These are phyloP conservation scores for Astrocystis sublimbata DNA, from an alignment of 495 filamentous ascomycete species.

Conservation along the genomic window DNA sequence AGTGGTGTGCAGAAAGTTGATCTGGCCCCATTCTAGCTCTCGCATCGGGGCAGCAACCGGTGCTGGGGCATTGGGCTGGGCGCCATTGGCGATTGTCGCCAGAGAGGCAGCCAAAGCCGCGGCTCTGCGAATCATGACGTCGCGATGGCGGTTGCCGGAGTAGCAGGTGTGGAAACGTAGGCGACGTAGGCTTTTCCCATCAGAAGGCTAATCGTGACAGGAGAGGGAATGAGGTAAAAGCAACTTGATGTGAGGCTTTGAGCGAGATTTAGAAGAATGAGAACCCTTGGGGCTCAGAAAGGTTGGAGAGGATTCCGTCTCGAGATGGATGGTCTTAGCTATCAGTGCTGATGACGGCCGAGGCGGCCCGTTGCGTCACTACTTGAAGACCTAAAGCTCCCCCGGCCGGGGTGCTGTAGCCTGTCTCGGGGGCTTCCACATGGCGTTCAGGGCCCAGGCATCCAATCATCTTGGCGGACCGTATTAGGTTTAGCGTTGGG, in stretches of 20 bases:
- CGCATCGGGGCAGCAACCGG: slow-evolving; percentile 83
- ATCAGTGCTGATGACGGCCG: neutral
- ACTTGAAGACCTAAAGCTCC: neutral
- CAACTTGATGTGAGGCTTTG: too few species aligned
- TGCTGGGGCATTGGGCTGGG: slow-evolving; percentile 76
- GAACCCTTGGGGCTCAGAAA: too few species aligned
- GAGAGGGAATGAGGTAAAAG: neutral
- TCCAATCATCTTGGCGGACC: too few species aligned
- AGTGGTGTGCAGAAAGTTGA: slow-evolving; percentile 94
- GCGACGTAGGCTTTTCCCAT: neutral
- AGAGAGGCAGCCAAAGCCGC: slow-evolving; percentile 30
- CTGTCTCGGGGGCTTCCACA: neutral
- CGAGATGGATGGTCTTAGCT: too few species aligned
- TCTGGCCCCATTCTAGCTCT: slow-evolving; percentile 80
- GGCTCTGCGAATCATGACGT: slow-evolving; percentile 27
- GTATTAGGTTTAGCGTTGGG: too few species aligned
- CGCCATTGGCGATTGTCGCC: slow-evolving; percentile 45
- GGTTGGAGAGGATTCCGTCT: too few species aligned
- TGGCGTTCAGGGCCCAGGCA: slow-evolving; percentile 1
- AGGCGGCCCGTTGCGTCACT: slow-evolving; percentile 6
- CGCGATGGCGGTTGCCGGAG: neutral
- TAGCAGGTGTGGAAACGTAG: neutral
- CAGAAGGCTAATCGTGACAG: neutral
- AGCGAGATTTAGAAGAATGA: too few species aligned
- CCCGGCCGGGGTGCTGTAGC: neutral